Conservation (phyloP, 805 yeast genomes). For the Monosporozyma unispora region DNA sequence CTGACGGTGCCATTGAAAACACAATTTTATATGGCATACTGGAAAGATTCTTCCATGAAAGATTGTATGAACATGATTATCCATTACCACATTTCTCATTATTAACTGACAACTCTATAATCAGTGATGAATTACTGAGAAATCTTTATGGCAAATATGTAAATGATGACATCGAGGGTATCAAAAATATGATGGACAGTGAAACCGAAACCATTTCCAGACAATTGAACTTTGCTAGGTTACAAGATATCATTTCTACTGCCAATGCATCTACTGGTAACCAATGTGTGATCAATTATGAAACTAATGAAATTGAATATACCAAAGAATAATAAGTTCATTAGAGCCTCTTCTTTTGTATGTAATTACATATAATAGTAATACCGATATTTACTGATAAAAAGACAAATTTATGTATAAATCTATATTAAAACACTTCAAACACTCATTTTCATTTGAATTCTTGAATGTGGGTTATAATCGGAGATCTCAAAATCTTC, state of each 20-base stretch:
- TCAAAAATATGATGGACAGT: conserved; percentile 7
- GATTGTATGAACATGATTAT: conserved; percentile 20
- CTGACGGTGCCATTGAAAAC: conserved; percentile 36
- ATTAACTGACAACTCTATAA: conserved; percentile 9
- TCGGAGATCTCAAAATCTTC: conserved; percentile 80
- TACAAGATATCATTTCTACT: conserved; percentile 31
- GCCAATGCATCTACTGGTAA: conserved; percentile 32
- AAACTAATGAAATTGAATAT: conserved; percentile 27
- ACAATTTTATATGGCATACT: conserved; percentile 41
- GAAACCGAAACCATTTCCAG: conserved; percentile 14
- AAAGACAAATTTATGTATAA: neutral
- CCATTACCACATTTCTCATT: conserved; percentile 25
- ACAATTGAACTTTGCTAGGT: neutral
- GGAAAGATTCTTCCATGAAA: conserved; percentile 27
- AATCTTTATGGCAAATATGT: conserved; percentile 10
- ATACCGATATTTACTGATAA: neutral
- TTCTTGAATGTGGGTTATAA: conserved; percentile 74
- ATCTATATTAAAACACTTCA: conserved; percentile 25
- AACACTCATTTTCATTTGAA: conserved; percentile 97
- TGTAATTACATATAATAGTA: neutral
- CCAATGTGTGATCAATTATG: conserved; percentile 32
- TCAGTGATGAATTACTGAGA: conserved; percentile 12
- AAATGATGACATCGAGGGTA: conserved; percentile 3
- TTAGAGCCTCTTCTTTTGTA: neutral
- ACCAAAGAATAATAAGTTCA: neutral